Conservation (phyloP, 257 asterid species). For the Catharanthus roseus region DNA sequence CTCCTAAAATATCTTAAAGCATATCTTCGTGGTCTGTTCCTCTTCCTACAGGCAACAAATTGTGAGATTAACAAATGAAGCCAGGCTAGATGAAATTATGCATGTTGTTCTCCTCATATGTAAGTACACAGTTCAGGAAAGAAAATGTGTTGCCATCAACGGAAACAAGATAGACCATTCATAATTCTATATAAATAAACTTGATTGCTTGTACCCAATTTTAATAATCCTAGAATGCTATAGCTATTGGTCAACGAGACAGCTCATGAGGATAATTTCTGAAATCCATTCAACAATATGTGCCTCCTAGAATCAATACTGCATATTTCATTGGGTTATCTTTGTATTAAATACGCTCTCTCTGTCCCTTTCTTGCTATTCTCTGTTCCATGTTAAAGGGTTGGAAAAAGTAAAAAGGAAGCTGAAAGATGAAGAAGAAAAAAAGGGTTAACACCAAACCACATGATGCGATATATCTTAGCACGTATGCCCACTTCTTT, state of each 20-base stretch:
- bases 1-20: background rate
- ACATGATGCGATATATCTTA: background rate
- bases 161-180: background rate
- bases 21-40: background rate
- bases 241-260: background rate
- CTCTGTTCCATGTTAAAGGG: too few relatives aligned
- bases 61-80: background rate
- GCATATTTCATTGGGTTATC: background rate
- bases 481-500: background rate
- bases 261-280: too few relatives aligned
- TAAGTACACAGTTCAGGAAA: too few relatives aligned
- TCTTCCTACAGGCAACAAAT: background rate
- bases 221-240: background rate
- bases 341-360: background rate
- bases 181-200: background rate
- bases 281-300: background rate
- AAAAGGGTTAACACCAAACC: background rate
- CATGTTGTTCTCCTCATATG: too few relatives aligned
- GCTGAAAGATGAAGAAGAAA: background rate
- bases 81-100: background rate
- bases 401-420: background rate
- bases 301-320: background rate
- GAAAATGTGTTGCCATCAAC: background rate
- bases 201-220: background rate
- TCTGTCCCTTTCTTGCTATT: background rate